These are phyloP conservation scores for Beauveria asiatica DNA, from an alignment of 2,329 filamentous ascomycete genomes.

Conservation along the genomic window DNA sequence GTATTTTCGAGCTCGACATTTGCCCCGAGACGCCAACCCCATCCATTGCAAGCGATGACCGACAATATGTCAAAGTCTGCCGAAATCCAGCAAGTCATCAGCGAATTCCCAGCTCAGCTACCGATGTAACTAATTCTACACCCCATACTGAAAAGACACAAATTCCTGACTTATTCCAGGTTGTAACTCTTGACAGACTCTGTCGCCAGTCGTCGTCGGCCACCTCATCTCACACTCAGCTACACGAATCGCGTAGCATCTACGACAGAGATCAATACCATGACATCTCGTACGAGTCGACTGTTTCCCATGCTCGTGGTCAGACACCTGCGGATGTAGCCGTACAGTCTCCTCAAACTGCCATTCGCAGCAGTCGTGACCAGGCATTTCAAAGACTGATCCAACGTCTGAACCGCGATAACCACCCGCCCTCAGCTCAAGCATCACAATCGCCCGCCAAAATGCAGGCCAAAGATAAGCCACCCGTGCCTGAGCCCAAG, in stretches of 20 bases:
- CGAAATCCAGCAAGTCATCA: background rate
- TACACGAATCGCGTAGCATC: background rate
- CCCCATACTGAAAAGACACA: background rate
- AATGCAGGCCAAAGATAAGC: background rate
- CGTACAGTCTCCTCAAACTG: background rate
- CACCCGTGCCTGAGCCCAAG: background rate
- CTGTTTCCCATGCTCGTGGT: background rate
- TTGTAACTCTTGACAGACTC: background rate
- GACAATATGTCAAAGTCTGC: background rate
- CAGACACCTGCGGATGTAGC: background rate
- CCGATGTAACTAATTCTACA: background rate
- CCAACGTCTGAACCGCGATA: slow-evolving; percentile 1
- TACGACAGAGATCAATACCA: background rate
- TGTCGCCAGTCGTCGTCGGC: background rate
- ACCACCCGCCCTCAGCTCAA: background rate
- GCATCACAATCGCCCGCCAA: background rate
- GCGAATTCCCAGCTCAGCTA: background rate
- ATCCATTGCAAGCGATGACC: background rate
- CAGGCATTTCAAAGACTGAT: slow-evolving; percentile 5
- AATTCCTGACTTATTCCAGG: background rate
- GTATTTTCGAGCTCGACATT: slow-evolving; percentile 1
- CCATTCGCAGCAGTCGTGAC: slow-evolving; percentile 1
- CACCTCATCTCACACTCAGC: background rate
- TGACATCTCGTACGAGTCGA: background rate
- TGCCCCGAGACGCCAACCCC: slow-evolving; percentile 1